Evolutionary conservation across 768 basidiomycete species (phyloP), one percentile per base, ranked within the genome.

Genomic region (Thelephora aurantiotincta): DNA sequence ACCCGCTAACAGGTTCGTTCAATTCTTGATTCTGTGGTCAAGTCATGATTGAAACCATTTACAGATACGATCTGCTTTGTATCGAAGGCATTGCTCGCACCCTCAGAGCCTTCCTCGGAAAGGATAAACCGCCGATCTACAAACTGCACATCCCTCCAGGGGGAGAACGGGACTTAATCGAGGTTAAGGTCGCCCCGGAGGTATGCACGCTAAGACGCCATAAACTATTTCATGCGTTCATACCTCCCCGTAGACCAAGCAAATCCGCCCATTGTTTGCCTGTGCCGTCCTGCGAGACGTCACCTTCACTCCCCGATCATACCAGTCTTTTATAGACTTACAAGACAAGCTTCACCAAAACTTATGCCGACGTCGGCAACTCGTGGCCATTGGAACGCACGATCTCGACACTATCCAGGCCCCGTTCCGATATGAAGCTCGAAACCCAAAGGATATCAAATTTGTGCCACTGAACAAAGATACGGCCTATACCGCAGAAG

Each of bases 281-380:
- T 83, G 83, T 48, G 93, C 92, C 9, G 70, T 98, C 49, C 73
- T 99, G 43, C 86, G 96, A 52, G 85, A 93, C 57, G 66, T 97
- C 58, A 80, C 78, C 55, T 93, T 99, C 68, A 89, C 87, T 23
- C 78, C 78, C 37, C 72, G 75, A 45, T 91, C 88, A 35, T 98
- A 98, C 60, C 86, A 84, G 20, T 92, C 89, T 52, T 98, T 99
- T 76, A 94, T 99, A 56, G 96, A 98, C 60, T 69, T 99, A n/a
- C 96, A 99, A 67, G 96, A 99, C 61, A 99, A 98, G 65, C 72
- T 99, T 44, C 96, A 99, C 61, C 86, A 93, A 59, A 99, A 99
- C 63, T 76, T 99, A 33, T 92, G 89, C 58, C 73, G 96, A 49
- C 72, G 84, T 53, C 72, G 96, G 49, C 87, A 85, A 58, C 76